Percentiles rank a stretch among this genome's conserved stretches.
Evolutionary conservation across 176 grass and related monocot species (phyloP).

Genomic region (Alloteropsis semialata): DNA sequence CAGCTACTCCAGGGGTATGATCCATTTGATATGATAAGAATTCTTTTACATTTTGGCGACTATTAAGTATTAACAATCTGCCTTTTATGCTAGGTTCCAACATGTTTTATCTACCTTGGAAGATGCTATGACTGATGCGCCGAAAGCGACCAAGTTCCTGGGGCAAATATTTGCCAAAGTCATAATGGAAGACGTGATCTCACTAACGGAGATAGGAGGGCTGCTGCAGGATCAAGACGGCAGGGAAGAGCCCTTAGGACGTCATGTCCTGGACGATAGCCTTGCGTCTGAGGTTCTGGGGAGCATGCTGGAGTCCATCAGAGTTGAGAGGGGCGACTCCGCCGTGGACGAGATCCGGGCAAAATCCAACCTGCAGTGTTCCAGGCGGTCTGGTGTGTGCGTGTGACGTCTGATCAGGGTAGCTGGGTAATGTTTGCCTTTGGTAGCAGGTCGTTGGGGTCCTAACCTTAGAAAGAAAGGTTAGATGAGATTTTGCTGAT

Average conservation of each 20-base stretch:
- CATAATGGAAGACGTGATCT: conserved; percentile 57
- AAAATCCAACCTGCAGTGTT: conserved; percentile 39
- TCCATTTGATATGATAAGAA: background rate
- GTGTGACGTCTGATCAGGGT: conserved; percentile 20
- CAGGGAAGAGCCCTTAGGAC: conserved; percentile 26
- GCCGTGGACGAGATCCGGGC: conserved; percentile 49
- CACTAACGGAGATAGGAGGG: conserved; percentile 47
- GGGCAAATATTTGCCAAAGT: conserved; percentile 58
- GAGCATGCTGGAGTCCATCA: conserved; percentile 59
- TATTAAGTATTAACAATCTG: background rate
- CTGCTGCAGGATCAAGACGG: conserved; percentile 43
- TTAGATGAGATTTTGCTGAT: background rate
- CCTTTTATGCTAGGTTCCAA: conserved; percentile 52
- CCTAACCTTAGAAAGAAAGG: conserved; percentile 7
- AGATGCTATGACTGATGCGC: conserved; percentile 76
- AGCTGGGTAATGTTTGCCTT: background rate
- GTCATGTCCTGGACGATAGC: conserved; percentile 28
- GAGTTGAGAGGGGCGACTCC: conserved; percentile 48
- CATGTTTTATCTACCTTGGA: conserved; percentile 63
- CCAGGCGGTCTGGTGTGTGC: conserved; percentile 19
- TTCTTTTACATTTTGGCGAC: background rate
- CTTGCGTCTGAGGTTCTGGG: conserved; percentile 57
- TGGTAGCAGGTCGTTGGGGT: background rate
- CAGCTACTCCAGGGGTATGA: conserved; percentile 73
- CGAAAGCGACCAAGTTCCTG: conserved; percentile 64